Base-by-base conservation (phyloP, 75 land plant species). In the Sequoia sempervirens region DNA sequence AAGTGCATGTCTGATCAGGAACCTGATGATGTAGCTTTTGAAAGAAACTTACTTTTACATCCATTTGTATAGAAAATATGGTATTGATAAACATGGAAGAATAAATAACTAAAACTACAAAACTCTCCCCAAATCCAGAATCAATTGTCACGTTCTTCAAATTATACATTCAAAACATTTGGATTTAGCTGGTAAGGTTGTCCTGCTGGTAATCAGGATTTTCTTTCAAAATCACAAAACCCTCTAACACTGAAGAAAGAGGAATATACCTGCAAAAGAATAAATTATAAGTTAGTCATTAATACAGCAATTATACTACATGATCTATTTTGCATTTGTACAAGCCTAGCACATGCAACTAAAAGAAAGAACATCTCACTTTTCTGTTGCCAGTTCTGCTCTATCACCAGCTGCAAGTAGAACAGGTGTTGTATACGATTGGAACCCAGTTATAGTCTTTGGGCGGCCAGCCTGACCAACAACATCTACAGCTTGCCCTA, bases 391-490 rank as follows among this genome's bases (percentile, higher is more conserved):
- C 26, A 97, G 91, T 81, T 97, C 99, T 82, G 99, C 99, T 85
- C 99, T 86, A 56, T 97, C 99, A 79, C 99, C 99, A 66, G 96
- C 94, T 43, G 99, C 98, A 37, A 97, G 93, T 45, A 97, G 91
- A 81, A 97, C 99, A 1, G 98, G 99, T 12, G 98, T 97, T 28
- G 99, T 91, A 85, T 97, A 98, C 1, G 99, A 95, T 85, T 97
- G 99, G 85, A 97, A 97, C 5, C 99, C 99, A 61, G 99, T 97
- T n/a, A 97, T 97, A 15, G 98, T 96, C 90, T 97, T 97, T 30
- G 99, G 99, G 17, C 99, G 94, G 81, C 99, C 99, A 32, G 99
- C 99, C 90, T 97, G 99, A 32, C 99, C 99, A 54, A 97, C 99
- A 79, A 95, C 97, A 90, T 97, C 99, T 45, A 97, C 98, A n/a